phyloP scores from a whole-genome alignment of 306 rosid species.

The Lathyrus aphaca region DNA sequence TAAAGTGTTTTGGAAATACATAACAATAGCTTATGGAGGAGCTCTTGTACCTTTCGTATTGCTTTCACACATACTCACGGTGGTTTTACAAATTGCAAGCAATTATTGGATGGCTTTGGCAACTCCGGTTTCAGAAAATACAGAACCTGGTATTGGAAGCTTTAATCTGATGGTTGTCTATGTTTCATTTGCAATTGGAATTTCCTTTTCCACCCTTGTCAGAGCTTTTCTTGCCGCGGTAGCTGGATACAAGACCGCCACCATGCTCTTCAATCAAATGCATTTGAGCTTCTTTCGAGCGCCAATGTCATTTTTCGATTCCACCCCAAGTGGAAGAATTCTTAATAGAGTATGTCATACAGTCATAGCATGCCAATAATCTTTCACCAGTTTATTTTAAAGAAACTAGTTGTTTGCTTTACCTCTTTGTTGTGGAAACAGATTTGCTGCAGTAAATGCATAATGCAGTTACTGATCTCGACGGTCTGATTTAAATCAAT shows the following conservation, averaged over 20 bases:
- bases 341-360: constrained; percentile 51
- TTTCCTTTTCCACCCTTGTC: constrained; percentile 57
- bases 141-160: constrained; percentile 45
- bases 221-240: constrained; percentile 51
- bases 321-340: constrained; percentile 69
- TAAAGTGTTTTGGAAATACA: constrained; percentile 68
- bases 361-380: background rate
- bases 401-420: background rate
- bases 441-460: background rate
- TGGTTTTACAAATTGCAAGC: constrained; percentile 65
- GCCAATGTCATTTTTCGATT: constrained; percentile 82
- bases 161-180: constrained; percentile 60
- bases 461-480: background rate
- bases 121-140: constrained; percentile 62
- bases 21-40: constrained; percentile 74
- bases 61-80: constrained; percentile 59
- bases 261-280: constrained; percentile 70
- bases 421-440: background rate
- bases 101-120: constrained; percentile 95
- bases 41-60: constrained; percentile 79
- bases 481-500: background rate
- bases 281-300: constrained; percentile 69
- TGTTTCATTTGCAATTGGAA: constrained; percentile 68
- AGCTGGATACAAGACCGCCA: constrained; percentile 70
- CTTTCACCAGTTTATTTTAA: background rate